Evolutionary conservation across 1,284 basidiomycete genomes (phyloP).

Genomic region (Pseudozyma sp.): DNA sequence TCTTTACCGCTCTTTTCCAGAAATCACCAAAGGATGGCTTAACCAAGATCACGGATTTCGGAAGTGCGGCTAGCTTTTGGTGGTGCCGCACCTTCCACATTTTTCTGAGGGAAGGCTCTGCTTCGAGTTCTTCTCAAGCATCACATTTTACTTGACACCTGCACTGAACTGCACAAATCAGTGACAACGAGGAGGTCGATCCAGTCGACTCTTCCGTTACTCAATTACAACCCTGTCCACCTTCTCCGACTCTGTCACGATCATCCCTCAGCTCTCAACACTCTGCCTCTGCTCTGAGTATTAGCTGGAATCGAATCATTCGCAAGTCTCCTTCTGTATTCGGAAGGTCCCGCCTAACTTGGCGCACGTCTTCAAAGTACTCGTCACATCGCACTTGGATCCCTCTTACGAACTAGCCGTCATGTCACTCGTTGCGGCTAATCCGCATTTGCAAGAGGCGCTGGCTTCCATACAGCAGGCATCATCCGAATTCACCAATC

Average conservation of each 20-base stretch:
- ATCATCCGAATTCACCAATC: conserved; percentile 50
- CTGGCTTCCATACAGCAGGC: conserved; percentile 54
- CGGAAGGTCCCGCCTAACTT: too few species aligned
- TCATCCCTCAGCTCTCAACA: not conserved
- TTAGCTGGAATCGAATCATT: too few species aligned
- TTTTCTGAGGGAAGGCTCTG: not conserved
- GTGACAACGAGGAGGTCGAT: conserved; percentile 7
- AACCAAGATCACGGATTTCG: conserved; percentile 9
- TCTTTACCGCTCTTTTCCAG: too few species aligned
- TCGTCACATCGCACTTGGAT: too few species aligned
- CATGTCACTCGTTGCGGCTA: conserved; percentile 48
- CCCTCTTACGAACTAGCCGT: not conserved
- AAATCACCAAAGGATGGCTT: not conserved
- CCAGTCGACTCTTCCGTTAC: not conserved
- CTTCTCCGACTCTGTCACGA: not conserved
- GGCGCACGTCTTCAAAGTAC: too few species aligned
- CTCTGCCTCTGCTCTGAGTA: not conserved
- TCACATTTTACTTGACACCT: conserved; percentile 10
- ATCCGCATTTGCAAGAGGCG: conserved; percentile 49
- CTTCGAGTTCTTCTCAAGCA: not conserved
- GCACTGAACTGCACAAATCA: not conserved
- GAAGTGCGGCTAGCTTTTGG: not conserved
- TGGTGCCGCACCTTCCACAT: conserved; percentile 7
- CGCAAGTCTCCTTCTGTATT: too few species aligned
- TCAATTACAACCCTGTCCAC: not conserved